Evolutionary conservation across 805 yeast species (phyloP).

Genomic region (Candida methanosorbosa): DNA sequence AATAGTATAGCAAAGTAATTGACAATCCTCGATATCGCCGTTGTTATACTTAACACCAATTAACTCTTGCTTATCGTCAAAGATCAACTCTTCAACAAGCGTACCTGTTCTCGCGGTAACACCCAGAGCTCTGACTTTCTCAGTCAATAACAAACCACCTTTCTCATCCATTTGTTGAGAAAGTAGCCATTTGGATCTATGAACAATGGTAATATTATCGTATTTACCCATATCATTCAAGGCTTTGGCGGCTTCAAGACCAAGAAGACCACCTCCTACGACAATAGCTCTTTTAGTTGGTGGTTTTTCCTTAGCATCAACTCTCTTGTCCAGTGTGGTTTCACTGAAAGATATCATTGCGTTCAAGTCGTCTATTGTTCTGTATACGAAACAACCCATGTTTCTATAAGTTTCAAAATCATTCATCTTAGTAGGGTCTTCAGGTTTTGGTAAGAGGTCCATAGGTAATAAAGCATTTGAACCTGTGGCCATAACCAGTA

Average conservation of each 20-base stretch:
- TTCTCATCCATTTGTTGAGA: constrained; percentile 28
- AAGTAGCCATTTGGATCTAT: constrained; percentile 25
- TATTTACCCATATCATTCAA: constrained; percentile 21
- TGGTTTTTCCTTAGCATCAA: background rate
- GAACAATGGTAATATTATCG: constrained; percentile 23
- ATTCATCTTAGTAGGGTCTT: background rate
- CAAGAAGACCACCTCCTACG: constrained; percentile 27
- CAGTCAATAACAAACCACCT: constrained; percentile 26
- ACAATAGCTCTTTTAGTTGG: constrained; percentile 17
- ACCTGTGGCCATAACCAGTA: constrained; percentile 24
- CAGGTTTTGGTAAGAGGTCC: constrained; percentile 13
- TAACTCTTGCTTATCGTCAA: constrained; percentile 11
- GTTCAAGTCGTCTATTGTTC: constrained; percentile 26
- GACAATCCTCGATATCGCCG: constrained; percentile 23
- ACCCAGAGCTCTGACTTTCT: constrained; percentile 43
- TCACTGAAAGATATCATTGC: constrained; percentile 19
- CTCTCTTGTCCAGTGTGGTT: background rate
- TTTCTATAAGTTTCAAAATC: constrained; percentile 8
- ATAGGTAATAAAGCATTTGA: constrained; percentile 23
- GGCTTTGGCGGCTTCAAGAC: constrained; percentile 30
- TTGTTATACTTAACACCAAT: constrained; percentile 17
- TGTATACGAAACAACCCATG: constrained; percentile 26
- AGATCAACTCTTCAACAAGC: constrained; percentile 37
- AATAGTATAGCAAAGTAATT: constrained; percentile 25
- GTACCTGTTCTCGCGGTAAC: constrained; percentile 44